phyloP scores from a whole-genome alignment of 2,329 filamentous ascomycete species.

The Phaeosphaeria sp. region DNA sequence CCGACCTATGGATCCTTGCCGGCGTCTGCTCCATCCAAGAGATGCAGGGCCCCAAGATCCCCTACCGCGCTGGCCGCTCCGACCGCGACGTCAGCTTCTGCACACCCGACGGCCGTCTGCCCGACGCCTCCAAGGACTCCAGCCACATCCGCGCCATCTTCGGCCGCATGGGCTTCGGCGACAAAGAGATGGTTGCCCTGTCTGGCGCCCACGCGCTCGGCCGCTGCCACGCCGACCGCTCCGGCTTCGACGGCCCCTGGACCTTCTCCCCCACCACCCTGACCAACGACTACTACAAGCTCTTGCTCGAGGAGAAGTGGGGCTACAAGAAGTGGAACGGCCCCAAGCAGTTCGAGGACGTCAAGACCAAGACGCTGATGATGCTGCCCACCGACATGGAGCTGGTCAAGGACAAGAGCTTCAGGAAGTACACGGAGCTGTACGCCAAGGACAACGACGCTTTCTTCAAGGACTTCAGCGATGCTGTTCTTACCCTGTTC shows the following conservation, averaged over 20 bases:
- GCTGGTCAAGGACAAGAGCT: conserved; percentile 85
- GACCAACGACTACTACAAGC: conserved; percentile 93
- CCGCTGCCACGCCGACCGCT: conserved; percentile 87
- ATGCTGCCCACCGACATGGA: conserved; percentile 95
- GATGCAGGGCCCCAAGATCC: conserved; percentile 87
- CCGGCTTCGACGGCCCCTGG: conserved; percentile 86
- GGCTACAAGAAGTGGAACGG: conserved; percentile 96
- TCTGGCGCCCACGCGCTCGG: conserved; percentile 83
- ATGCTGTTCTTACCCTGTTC: conserved; percentile 81
- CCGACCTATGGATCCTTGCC: conserved; percentile 93
- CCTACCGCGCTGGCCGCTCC: conserved; percentile 83
- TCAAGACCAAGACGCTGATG: conserved; percentile 87
- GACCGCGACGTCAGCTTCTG: conserved; percentile 83
- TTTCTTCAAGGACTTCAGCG: conserved; percentile 93
- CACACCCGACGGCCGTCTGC: conserved; percentile 91
- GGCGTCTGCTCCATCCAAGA: conserved; percentile 91
- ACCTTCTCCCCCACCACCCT: conserved; percentile 79
- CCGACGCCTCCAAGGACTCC: conserved; percentile 79
- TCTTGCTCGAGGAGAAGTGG: conserved; percentile 93
- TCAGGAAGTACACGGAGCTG: conserved; percentile 79
- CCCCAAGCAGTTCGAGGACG: conserved; percentile 89
- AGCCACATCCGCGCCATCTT: conserved; percentile 90
- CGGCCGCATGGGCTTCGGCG: conserved; percentile 95
- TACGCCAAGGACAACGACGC: conserved; percentile 90
- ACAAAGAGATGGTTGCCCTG: conserved; percentile 94